These are phyloP conservation scores for Coemansia sp. DNA, from an alignment of 192 early-diverging fungal species.

Conservation along the genomic window DNA sequence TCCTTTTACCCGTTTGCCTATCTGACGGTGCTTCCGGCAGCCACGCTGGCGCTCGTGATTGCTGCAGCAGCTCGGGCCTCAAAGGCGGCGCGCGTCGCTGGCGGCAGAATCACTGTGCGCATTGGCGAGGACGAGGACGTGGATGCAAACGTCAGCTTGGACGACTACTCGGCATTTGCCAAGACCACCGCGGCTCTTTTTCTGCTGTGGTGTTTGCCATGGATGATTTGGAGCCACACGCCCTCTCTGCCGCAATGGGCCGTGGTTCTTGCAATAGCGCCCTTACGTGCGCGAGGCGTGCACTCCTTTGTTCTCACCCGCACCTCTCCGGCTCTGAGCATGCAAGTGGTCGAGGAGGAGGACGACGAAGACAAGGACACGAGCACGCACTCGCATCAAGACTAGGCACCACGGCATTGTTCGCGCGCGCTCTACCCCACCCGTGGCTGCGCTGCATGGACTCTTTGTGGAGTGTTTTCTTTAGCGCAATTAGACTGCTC, in stretches of 20 bases:
- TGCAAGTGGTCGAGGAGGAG: conserved; percentile 10
- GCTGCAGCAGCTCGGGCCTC: conserved; percentile 2
- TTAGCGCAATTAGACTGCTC: too few species aligned
- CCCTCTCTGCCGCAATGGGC: conserved; percentile 6
- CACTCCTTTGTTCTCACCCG: conserved; percentile 10
- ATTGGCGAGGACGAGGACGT: conserved; percentile 14
- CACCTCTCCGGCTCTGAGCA: conserved; percentile 15
- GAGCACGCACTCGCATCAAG: conserved; percentile 1
- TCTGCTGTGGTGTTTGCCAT: conserved; percentile 19
- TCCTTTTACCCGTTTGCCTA: background rate
- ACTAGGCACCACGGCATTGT: background rate
- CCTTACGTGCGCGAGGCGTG: conserved; percentile 17
- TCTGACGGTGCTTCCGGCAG: conserved; percentile 5
- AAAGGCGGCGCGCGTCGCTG: background rate
- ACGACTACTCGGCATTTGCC: conserved; percentile 12
- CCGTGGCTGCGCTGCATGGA: too few species aligned
- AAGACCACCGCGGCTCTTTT: background rate
- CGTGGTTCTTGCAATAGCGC: background rate
- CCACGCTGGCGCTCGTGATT: conserved; percentile 1
- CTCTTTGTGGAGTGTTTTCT: too few species aligned
- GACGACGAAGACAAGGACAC: background rate
- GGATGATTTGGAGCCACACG: conserved; percentile 18
- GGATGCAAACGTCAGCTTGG: conserved; percentile 10
- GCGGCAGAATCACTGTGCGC: background rate
- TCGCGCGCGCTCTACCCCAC: too few species aligned